Base-by-base conservation (phyloP, 805 yeast species). In the Cyberlindnera petersonii region DNA sequence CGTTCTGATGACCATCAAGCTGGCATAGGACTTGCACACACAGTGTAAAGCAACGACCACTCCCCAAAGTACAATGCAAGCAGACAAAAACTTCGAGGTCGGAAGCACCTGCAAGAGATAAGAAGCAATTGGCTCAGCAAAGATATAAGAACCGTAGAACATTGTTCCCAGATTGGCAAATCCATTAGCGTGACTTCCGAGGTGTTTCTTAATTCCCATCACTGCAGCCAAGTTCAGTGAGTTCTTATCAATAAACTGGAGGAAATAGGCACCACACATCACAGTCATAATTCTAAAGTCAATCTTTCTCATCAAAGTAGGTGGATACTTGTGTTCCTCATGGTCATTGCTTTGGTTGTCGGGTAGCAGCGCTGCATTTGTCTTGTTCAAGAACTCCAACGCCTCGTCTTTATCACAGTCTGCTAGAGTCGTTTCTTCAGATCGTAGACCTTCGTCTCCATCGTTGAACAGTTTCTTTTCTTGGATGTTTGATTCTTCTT, bases 201-300 rank as follows among this genome's bases (percentile, higher is more conserved):
- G 61, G 49, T 74, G 66, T 3, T 63, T 54, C 50, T 70, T 73
- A 48, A 78, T 74, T 1, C 83, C 83, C 82, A 79, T 74, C 1
- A 78, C 77, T 13, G 79, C 79, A 3, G 84, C 79, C 50, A 77
- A 75, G 46, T 77, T 77, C 27, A 74, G 57, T 35, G 78, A 57
- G n/a, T 75, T 66, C 49, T 79, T 79, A 47, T 79, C 85, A 40
- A 77, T 59, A 48, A 74, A 75, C 60, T 77, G 81, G 14, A 77
- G 57, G 40, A 77, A 69, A 47, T 78, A 78, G 11, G 75, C 68
- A 26, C 68, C 61, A 47, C 81, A 73, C 47, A 78, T 55, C 21
- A 76, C 57, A 0, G 79, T 67, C 54, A 76, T 52, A 15, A 78
- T 62, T 28, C 68, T 60, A 6, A 40, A 29, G 53, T 78, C 84